Base-by-base conservation (phyloP, 2,329 filamentous ascomycete species). In the Volutella citrinella region DNA sequence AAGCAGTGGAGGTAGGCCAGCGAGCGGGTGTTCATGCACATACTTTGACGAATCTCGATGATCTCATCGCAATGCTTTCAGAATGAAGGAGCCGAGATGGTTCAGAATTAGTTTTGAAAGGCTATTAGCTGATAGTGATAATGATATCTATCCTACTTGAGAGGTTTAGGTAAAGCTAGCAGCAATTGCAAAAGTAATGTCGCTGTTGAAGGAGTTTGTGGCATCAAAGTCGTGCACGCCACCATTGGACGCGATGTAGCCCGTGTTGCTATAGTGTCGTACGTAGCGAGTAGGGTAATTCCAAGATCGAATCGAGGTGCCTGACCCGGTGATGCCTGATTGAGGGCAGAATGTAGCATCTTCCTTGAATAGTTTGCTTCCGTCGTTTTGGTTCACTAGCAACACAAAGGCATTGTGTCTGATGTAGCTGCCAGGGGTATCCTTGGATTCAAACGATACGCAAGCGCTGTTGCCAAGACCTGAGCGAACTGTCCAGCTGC, bases 281-380 rank as follows among this genome's bases (percentile, higher is more conserved):
- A 80, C 60, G 38, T 64, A 80, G 27, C 77, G 66, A 0, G 76
- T 79, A 0, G 79, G 78, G 46, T 78, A 80, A 26, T 63, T 68
- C 78, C 78, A 82, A 2, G 76, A 64, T 5, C 73, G 65, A 19
- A 82, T 63, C 1, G 76, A 69, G 42, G 41, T 70, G 7, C 72
- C 76, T 26, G 65, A 51, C 5, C 74, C 72, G 43, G 56, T 73
- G 15, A 82, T 57, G 0, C 69, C 71, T 1, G 65, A 38, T 52
- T 72, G 65, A 0, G 75, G 64, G 50, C 79, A 82, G 57, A 82
- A 82, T 0, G 79, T 82, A 7, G 78, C 76, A 29, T 82, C 78
- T 45, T 82, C 77, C 5, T 59, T 22, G 57, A 82, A 80, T 32
- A 62, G 57, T 63, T 80, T 78, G 35, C 62, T 64, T 34, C 68